phyloP scores from a whole-genome alignment of 306 rosid genomes.

The Prunus fruticosa region DNA sequence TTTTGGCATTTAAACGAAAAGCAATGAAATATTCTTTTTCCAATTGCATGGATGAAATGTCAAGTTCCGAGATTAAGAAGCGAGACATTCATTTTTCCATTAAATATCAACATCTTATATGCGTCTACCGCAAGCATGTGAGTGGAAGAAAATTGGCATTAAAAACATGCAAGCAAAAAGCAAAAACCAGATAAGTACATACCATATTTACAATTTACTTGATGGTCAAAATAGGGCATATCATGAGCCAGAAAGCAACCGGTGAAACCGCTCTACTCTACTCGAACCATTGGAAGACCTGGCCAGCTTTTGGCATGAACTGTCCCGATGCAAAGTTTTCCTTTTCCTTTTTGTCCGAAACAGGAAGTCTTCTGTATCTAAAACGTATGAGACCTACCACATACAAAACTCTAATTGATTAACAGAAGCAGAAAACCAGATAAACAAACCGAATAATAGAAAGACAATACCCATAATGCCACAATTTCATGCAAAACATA shows the following conservation, averaged over 20 bases:
- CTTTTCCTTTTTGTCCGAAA: constrained; percentile 63
- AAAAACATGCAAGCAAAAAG: constrained; percentile 2
- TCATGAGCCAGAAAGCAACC: constrained; percentile 52
- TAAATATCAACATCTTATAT: not conserved
- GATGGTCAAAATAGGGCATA: constrained; percentile 33
- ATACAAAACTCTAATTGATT: constrained; percentile 11
- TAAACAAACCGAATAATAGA: not conserved
- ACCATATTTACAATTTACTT: constrained; percentile 66
- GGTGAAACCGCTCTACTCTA: constrained; percentile 61
- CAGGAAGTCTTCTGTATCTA: constrained; percentile 92
- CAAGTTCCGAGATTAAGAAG: too few species aligned
- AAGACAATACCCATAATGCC: not conserved
- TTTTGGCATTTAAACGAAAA: too few species aligned
- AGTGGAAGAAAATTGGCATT: not conserved
- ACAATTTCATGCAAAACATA: constrained; percentile 11
- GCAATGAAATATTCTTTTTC: too few species aligned
- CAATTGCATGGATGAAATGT: too few species aligned
- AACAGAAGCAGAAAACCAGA: constrained; percentile 17
- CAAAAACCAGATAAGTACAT: constrained; percentile 24
- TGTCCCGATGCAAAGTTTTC: constrained; percentile 37
- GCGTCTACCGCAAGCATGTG: too few species aligned
- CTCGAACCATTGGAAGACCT: constrained; percentile 48
- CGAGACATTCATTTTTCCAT: too few species aligned
- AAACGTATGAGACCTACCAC: constrained; percentile 80
- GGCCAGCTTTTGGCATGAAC: constrained; percentile 41